Evolutionary conservation across 371 early-diverging fungal species (phyloP).

Genomic region (Blakeslea trispora): DNA sequence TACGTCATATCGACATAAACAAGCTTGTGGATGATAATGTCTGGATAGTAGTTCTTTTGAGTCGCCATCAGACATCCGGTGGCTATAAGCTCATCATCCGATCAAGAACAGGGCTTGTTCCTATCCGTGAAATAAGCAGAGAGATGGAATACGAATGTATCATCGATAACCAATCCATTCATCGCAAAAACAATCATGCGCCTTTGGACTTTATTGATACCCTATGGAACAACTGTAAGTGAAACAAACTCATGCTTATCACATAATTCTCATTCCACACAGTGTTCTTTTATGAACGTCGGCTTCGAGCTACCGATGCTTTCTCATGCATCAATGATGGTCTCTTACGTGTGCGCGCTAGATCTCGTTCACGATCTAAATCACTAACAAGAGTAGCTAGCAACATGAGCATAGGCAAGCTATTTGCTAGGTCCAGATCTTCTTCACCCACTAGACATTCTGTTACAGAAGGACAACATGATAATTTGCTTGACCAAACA

Average conservation of each 20-base stretch:
- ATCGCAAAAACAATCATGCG: constrained; percentile 3
- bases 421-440: constrained; percentile 40
- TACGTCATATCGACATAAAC: constrained; percentile 13
- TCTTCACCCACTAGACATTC: constrained; percentile 35
- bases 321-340: constrained; percentile 31
- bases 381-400: constrained; percentile 44
- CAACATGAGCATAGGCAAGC: constrained; percentile 39
- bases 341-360: constrained; percentile 34
- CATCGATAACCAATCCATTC: background rate
- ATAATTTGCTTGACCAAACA: constrained; percentile 10
- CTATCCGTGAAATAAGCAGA: constrained; percentile 24
- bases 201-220: constrained; percentile 27
- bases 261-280: background rate
- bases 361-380: constrained; percentile 45
- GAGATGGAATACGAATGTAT: constrained; percentile 26
- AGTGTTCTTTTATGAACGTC: constrained; percentile 44
- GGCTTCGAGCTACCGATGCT: constrained; percentile 27
- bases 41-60: constrained; percentile 43
- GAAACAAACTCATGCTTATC: background rate
- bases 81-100: constrained; percentile 24
- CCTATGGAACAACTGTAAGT: constrained; percentile 31
- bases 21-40: constrained; percentile 19
- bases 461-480: background rate
- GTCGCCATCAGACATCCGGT: constrained; percentile 2
- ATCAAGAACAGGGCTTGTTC: constrained; percentile 21